Percentiles rank a stretch among this genome's conserved stretches.
Conservation (phyloP, 1,139 yeast genomes). For the Cylindricascospora bacillispora region DNA sequence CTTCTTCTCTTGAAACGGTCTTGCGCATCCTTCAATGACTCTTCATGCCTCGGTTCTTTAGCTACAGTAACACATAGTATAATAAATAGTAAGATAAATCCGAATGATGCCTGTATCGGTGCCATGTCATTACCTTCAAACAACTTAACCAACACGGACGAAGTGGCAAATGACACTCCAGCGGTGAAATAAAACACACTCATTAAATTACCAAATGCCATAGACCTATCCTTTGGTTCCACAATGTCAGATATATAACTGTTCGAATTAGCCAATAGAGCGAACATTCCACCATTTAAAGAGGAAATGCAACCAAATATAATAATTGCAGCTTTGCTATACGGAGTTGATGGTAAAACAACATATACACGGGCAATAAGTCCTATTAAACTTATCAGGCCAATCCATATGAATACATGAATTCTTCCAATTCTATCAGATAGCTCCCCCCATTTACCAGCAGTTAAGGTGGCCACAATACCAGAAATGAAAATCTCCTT, state of each 20-base stretch:
- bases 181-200: conserved; percentile 42
- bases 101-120: conserved; percentile 6
- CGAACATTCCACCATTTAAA: conserved; percentile 35
- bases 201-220: conserved; percentile 37
- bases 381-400: conserved; percentile 6
- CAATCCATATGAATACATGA: conserved; percentile 12
- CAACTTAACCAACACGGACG: conserved; percentile 29
- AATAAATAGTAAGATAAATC: conserved; percentile 4
- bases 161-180: conserved; percentile 43
- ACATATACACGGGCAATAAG: conserved; percentile 6
- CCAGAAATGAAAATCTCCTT: conserved; percentile 8
- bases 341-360: conserved; percentile 7
- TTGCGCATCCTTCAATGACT: conserved; percentile 7
- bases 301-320: conserved; percentile 5
- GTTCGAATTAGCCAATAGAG: conserved; percentile 36
- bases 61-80: conserved; percentile 6
- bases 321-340: conserved; percentile 7
- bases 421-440: conserved; percentile 18
- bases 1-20: conserved; percentile 4
- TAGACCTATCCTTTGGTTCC: conserved; percentile 37
- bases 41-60: conserved; percentile 11
- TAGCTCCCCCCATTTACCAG: conserved; percentile 17
- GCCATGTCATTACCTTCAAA: conserved; percentile 5
- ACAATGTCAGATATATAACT: conserved; percentile 49
- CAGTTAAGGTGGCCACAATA: conserved; percentile 10